Evolutionary conservation across 2,329 filamentous ascomycete species (phyloP).

Genomic region (Zelopaecilomyces penicillatus): DNA sequence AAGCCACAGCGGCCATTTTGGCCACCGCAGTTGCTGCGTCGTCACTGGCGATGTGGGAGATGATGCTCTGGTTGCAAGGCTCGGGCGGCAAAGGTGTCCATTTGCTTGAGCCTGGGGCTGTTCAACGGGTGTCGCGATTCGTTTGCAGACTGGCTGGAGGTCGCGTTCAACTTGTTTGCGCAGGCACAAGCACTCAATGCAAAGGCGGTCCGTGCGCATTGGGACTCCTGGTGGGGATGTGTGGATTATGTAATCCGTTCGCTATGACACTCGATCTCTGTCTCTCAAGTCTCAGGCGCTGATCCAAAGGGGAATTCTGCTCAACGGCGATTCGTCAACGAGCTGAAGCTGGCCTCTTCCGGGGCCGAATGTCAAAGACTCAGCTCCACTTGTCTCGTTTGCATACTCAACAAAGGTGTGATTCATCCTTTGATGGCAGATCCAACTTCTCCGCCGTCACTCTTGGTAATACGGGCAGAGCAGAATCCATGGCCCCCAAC

Average conservation of each 20-base stretch:
- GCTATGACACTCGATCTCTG: too few species aligned
- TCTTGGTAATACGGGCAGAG: too few species aligned
- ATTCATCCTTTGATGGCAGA: too few species aligned
- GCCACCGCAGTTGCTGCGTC: background rate
- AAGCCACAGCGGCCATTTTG: constrained; percentile 19
- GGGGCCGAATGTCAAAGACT: too few species aligned
- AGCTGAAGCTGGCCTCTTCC: too few species aligned
- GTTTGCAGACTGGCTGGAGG: background rate
- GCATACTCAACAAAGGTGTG: too few species aligned
- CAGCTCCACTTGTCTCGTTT: too few species aligned
- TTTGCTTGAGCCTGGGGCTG: constrained; percentile 1
- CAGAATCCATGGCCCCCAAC: too few species aligned
- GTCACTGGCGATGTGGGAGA: background rate
- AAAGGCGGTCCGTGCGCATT: background rate
- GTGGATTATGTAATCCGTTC: background rate
- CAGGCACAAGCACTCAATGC: background rate
- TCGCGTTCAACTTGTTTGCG: constrained; percentile 2
- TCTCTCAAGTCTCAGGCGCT: too few species aligned
- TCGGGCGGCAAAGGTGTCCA: constrained; percentile 2
- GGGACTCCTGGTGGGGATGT: background rate
- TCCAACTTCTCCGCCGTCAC: too few species aligned
- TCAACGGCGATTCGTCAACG: too few species aligned
- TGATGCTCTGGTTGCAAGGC: background rate
- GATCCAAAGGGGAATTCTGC: too few species aligned
- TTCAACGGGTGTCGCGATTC: constrained; percentile 4